phyloP scores from a whole-genome alignment of 2,329 filamentous ascomycete species.

The Stagonosporopsis rhizophila region DNA sequence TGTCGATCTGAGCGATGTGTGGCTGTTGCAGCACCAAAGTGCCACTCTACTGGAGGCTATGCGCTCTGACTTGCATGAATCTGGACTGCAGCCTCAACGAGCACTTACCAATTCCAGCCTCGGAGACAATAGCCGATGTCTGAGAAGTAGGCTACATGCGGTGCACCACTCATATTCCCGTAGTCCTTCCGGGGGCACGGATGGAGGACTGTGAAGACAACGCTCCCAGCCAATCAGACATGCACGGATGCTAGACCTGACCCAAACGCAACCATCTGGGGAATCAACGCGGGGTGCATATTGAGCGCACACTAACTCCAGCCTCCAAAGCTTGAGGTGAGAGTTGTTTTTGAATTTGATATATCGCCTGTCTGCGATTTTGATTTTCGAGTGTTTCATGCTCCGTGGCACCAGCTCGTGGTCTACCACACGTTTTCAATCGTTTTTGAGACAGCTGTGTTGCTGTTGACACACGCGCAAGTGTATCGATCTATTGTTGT shows the following conservation, averaged over 20 bases:
- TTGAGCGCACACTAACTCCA: neutral
- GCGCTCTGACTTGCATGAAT: conserved; percentile 7
- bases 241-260: neutral
- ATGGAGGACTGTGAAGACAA: neutral
- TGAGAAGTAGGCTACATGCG: conserved; percentile 10
- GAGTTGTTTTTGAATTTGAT: neutral
- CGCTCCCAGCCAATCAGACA: conserved; percentile 1
- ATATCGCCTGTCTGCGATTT: neutral
- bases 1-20: conserved; percentile 6
- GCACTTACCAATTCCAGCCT: conserved; percentile 2
- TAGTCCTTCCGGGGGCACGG: conserved; percentile 4
- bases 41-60: neutral
- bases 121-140: conserved; percentile 11
- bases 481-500: neutral
- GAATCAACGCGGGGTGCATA: conserved; percentile 11
- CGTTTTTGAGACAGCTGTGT: neutral
- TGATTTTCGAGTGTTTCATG: neutral
- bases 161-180: neutral
- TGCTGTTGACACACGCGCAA: neutral
- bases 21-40: conserved; percentile 1
- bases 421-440: neutral
- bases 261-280: conserved; percentile 12
- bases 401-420: neutral
- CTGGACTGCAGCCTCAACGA: conserved; percentile 2
- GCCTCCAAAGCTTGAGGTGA: conserved; percentile 10